Conservation (phyloP, 1,284 basidiomycete genomes). For the Baeospora myosura region DNA sequence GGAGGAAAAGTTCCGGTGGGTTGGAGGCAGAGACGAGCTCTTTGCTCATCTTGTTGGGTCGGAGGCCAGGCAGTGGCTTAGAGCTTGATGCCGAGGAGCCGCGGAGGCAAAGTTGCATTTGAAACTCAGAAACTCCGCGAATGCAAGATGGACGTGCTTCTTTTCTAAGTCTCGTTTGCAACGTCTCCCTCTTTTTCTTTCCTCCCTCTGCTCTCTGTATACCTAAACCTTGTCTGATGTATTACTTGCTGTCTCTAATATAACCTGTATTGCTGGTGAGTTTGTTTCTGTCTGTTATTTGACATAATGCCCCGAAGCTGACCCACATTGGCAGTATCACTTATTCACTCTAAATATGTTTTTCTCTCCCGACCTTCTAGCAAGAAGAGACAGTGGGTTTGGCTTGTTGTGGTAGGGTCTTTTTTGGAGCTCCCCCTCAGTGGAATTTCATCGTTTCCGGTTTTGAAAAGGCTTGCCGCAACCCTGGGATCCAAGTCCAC, state of each 20-base stretch:
- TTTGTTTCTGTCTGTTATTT: slow-evolving; percentile 1
- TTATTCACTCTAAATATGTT: no score
- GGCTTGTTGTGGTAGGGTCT: slow-evolving; percentile 64
- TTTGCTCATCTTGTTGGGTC: slow-evolving; percentile 60
- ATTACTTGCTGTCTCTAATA: no score
- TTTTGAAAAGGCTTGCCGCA: slow-evolving; percentile 66
- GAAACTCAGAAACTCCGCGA: background rate
- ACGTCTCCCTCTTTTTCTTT: background rate
- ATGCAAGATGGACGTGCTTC: no score
- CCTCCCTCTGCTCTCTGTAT: background rate
- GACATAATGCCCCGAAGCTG: background rate
- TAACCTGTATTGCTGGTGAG: background rate
- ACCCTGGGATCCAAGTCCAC: slow-evolving; percentile 79
- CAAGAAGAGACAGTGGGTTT: slow-evolving; percentile 71
- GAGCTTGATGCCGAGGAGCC: slow-evolving; percentile 17
- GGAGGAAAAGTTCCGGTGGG: slow-evolving; percentile 52
- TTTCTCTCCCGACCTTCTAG: slow-evolving; percentile 66
- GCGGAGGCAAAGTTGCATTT: background rate
- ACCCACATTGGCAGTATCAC: no score
- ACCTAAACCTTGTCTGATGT: no score
- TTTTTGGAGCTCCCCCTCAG: background rate
- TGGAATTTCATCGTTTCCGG: background rate
- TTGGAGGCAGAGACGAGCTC: slow-evolving; percentile 55
- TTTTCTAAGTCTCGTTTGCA: no score
- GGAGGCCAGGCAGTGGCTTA: slow-evolving; percentile 33